A percentile compares a stretch with the other conserved stretches of the same genome.
These are phyloP conservation scores for Phylloporus scabripes DNA, from an alignment of 768 basidiomycete species.

Conservation along the genomic window DNA sequence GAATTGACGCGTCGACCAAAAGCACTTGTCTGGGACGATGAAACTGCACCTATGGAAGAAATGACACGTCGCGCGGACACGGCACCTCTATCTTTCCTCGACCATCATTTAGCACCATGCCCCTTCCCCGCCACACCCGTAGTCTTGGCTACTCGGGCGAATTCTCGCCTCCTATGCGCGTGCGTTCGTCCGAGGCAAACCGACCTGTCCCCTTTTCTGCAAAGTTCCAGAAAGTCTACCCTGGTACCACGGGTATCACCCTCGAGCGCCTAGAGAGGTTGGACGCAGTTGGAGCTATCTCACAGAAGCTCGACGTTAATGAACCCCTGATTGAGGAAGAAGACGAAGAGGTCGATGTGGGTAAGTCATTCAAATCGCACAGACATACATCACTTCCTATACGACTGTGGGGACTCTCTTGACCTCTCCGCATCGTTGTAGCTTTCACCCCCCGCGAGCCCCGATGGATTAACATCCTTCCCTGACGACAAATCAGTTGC, in stretches of 20 bases:
- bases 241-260: slow-evolving; percentile 81
- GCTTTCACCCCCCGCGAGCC: slow-evolving; percentile 56
- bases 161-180: slow-evolving; percentile 68
- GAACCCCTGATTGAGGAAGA: slow-evolving; percentile 46
- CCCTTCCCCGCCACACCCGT: slow-evolving; percentile 48
- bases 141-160: slow-evolving; percentile 56
- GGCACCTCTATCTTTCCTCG: slow-evolving; percentile 46
- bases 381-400: slow-evolving; percentile 17
- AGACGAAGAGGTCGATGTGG: slow-evolving; percentile 62
- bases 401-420: slow-evolving; percentile 28
- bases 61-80: slow-evolving; percentile 26
- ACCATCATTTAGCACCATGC: slow-evolving; percentile 58
- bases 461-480: slow-evolving; percentile 46
- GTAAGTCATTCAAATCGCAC: slow-evolving; percentile 36
- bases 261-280: slow-evolving; percentile 81
- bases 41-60: slow-evolving; percentile 67
- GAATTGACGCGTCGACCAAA: slow-evolving; percentile 82
- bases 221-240: slow-evolving; percentile 80
- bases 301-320: slow-evolving; percentile 66
- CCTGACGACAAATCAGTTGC: slow-evolving; percentile 49
- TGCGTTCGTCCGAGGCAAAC: slow-evolving; percentile 56
- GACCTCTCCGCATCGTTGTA: slow-evolving; percentile 34
- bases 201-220: slow-evolving; percentile 79
- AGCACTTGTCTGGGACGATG: slow-evolving; percentile 82
- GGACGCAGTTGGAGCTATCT: slow-evolving; percentile 74